Conservation (phyloP, 805 yeast genomes). For the Saccharomycopsis fermentans region DNA sequence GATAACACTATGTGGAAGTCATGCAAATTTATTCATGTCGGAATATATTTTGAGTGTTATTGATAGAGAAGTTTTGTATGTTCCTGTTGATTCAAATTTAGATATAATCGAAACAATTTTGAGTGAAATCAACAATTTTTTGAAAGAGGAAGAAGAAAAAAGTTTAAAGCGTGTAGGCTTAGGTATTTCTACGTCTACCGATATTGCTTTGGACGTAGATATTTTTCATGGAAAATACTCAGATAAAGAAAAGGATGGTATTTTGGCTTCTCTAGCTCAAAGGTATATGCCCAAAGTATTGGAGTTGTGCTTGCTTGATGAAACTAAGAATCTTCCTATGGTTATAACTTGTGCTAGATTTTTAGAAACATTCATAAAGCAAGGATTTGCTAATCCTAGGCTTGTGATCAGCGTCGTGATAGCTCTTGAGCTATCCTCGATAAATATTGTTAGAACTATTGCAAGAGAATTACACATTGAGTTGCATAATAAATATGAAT, state of each 20-base stretch:
- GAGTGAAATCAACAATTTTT: conserved; percentile 47
- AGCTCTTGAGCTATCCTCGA: conserved; percentile 52
- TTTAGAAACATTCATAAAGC: conserved; percentile 43
- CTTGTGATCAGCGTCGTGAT: conserved; percentile 57
- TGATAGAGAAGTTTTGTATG: conserved; percentile 35
- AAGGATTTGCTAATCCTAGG: conserved; percentile 72
- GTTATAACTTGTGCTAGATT: conserved; percentile 40
- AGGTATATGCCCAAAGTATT: conserved; percentile 44
- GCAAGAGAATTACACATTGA: conserved; percentile 46
- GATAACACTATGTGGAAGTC: conserved; percentile 47
- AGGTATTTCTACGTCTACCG: conserved; percentile 28
- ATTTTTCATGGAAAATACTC: conserved; percentile 47
- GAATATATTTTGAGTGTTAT: conserved; percentile 41
- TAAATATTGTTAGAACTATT: conserved; percentile 31
- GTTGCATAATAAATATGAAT: conserved; percentile 56
- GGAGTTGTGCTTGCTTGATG: conserved; percentile 37
- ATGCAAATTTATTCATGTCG: conserved; percentile 57
- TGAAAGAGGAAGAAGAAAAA: conserved; percentile 44
- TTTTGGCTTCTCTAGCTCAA: conserved; percentile 64
- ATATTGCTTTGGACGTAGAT: conserved; percentile 31
- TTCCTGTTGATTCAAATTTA: conserved; percentile 22
- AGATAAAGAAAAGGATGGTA: conserved; percentile 47
- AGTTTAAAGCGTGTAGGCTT: conserved; percentile 33
- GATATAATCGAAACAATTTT: conserved; percentile 42
- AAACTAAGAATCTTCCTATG: conserved; percentile 24